Base-by-base conservation (phyloP, 176 grass and related monocot genomes). In the Otatea glauca region DNA sequence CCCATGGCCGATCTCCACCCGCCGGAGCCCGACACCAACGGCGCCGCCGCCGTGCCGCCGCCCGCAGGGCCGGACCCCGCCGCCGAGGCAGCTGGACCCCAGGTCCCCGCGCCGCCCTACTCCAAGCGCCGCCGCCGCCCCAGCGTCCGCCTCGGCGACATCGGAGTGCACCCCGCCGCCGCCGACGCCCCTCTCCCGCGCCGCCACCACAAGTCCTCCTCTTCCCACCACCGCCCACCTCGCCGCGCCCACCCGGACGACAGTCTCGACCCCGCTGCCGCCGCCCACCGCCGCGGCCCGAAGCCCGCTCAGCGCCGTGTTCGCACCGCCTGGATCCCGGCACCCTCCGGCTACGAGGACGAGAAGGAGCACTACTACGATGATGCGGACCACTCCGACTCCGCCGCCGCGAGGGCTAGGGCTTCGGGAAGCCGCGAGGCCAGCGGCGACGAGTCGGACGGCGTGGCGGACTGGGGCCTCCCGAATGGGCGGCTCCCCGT, bases 121-220 rank as follows among this genome's bases (percentile, higher is more conserved):
- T 90, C 93, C 59, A 97, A 97, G 82, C 88, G 95, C 65, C 90
- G 94, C 84, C 95, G 95, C 84, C 92, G 91, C n/a, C 92, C 91
- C 79, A 98, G 88, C 83, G 90, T 98, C 9, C 95, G 95, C 82
- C 95, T 98, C 53, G 91, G 92, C 44, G 95, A 98, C 80, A 94
- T 98, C 51, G 92, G 89, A 42, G 84, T 85, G 9, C 65, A 80
- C n/a, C 75, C 79, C 49, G 84, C 88, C 41, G 75, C 92, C 62
- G 59, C 86, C 41, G 83, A 91, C 76, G 76, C 68, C 38, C 85
- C 84, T 44, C 81, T 85, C n/a, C 70, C 81, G 64, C 84, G 84
- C 35, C 88, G 86, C 75, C 92, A 90, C 78, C 72, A 50, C 45
- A 91, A 88, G 76, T 37, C 65, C 4, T 81, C 81, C 27, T 81